Conservation (phyloP, 768 basidiomycete species). For the Pseudohyphozyma bogoriensis region DNA sequence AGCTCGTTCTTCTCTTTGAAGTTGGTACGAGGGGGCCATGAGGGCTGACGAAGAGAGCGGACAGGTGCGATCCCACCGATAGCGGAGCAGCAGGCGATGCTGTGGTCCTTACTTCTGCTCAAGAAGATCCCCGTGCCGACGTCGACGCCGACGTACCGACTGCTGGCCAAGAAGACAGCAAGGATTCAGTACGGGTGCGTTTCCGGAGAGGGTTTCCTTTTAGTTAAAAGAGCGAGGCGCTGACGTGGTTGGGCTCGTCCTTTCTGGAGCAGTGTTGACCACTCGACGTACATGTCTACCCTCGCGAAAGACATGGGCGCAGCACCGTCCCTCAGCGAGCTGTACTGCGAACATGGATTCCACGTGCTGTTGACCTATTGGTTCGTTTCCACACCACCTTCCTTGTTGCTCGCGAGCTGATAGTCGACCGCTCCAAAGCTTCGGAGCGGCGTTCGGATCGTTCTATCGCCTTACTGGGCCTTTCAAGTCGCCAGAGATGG, state of each 20-base stretch:
- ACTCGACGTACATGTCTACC: slow-evolving; percentile 46
- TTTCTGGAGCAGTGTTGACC: background rate
- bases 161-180: slow-evolving; percentile 46
- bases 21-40: too few species aligned
- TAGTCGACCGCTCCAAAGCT: slow-evolving; percentile 42
- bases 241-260: slow-evolving; percentile 33
- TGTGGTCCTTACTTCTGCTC: slow-evolving; percentile 49
- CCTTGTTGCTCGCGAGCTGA: background rate
- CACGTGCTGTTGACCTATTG: slow-evolving; percentile 50
- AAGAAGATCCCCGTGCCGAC: slow-evolving; percentile 43
- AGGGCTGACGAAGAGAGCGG: too few species aligned
- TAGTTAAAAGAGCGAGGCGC: slow-evolving; percentile 51
- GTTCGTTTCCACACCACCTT: slow-evolving; percentile 36
- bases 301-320: slow-evolving; percentile 52
- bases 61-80: slow-evolving; percentile 37
- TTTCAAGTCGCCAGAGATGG: slow-evolving; percentile 42
- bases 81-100: slow-evolving; percentile 53
- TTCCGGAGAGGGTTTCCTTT: background rate
- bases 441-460: slow-evolving; percentile 52
- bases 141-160: slow-evolving; percentile 47
- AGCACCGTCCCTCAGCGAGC: slow-evolving; percentile 45
- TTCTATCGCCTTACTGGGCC: slow-evolving; percentile 54
- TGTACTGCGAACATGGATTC: slow-evolving; percentile 47
- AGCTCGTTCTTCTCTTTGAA: background rate
- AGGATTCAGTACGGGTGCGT: slow-evolving; percentile 39